Evolutionary conservation across 2,329 filamentous ascomycete genomes (phyloP), one percentile per base, ranked within the genome.

Genomic region (Fonsecaea erecta): DNA sequence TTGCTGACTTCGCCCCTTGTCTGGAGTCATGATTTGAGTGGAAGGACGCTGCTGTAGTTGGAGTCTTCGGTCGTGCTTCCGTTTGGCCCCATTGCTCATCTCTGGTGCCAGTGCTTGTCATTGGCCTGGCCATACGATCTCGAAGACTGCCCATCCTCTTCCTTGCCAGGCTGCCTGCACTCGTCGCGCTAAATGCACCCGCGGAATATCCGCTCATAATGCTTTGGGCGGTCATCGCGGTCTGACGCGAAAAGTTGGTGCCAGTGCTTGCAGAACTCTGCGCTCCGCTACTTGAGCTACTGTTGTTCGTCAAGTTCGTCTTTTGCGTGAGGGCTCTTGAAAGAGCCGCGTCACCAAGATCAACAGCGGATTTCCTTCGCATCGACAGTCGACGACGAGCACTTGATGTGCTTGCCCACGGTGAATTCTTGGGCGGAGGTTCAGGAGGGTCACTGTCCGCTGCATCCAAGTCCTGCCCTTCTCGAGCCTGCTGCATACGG

Each of bases 161-260:
- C 67, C 93, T 87, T 32, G 93, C 93, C 69, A 96, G 87, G 78
- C 94, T 98, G 60, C 93, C 95, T 16, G 95, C 95, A 78, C 95
- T 98, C 16, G 95, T 98, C 57, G 93, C 91, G 76, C 94, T 98
- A 77, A 97, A 92, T 12, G 86, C 94, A 57, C 93, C 89, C 0
- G 95, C 95, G 60, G 95, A 98, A 59, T 87, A 85, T 2, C 94
- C 95, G 76, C 94, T 98, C 94, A 97, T 97, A 51, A 99, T 77
- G 73, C 92, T 98, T 72, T 90, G 87, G 71, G 89, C 88, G 16
- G 92, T 97, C 75, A 87, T 88, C 71, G 91, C 87, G 0, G 90
- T 93, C 69, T 89, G 91, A 46, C 84, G 86, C 69, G 86, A 90
- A 64, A 82, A 82, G 71, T 85, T 85, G 6, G 88, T 91, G 1